Base-by-base conservation (phyloP, 495 filamentous ascomycete genomes). In the Clavariopsis aquatica region DNA sequence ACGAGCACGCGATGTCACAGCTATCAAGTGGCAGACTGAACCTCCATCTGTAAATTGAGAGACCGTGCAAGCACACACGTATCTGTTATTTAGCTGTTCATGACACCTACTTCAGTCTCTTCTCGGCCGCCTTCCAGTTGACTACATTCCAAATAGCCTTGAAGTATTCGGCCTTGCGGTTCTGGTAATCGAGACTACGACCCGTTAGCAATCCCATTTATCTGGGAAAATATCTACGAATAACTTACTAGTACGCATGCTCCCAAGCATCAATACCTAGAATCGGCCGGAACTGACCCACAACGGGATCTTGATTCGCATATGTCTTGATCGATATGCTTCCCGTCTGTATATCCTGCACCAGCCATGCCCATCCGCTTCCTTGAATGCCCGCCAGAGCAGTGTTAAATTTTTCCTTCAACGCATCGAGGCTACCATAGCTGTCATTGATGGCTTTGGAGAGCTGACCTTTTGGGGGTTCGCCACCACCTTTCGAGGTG, bases 81-180 rank as follows among this genome's bases (percentile, higher is more conserved):
- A n/a, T 34, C 31, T 47, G 20, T 47, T 17, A n/a, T 6, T 47
- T 47, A 6, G 7, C 19, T 4, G 4, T 23, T 47, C 43, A 47
- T 52, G 7, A 24, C 2, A 47, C 69, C 62, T 72, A 77, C 75
- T 77, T 64, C 73, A 93, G 94, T 60, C 94, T 86, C 76, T 89
- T 84, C 83, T 96, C 95, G 36, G 89, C 94, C 41, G 88, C 83
- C 83, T 93, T 94, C 94, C 94, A 98, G 82, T 98, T 98, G 71
- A 98, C 83, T 51, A 98, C 91, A 67, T 97, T 91, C 94, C 94
- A 98, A 74, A 98, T 89, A 60, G 92, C 92, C 60, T 84, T 85
- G 77, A 98, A 96, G 80, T 98, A 98, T 77, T 97, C 95, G 57
- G 90, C 94, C 85, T 98, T 98, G 74, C 93, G 89, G 81, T 98